These are phyloP conservation scores for Picochlorum sp. DNA, from an alignment of 139 green algal genomes.

Conservation along the genomic window DNA sequence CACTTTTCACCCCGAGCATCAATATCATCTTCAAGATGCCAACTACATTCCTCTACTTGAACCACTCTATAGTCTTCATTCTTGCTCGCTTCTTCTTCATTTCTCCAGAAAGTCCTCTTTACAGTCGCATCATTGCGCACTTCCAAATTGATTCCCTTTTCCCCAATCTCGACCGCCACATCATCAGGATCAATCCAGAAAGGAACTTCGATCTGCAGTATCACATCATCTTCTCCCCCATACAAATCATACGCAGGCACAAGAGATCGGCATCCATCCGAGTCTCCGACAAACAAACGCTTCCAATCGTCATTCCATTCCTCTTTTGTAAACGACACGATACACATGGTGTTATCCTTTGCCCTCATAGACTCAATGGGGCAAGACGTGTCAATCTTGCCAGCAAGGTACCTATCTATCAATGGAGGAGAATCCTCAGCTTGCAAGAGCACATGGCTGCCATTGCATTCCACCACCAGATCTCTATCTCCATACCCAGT, in stretches of 20 bases:
- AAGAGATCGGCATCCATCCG: slow-evolving; percentile 36
- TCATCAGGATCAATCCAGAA: slow-evolving; percentile 61
- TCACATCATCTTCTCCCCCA: slow-evolving; percentile 36
- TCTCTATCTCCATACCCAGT: slow-evolving; percentile 44
- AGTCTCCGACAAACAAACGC: slow-evolving; percentile 49
- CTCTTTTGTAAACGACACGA: slow-evolving; percentile 33
- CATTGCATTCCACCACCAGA: slow-evolving; percentile 30
- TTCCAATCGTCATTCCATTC: slow-evolving; percentile 31
- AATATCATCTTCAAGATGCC: slow-evolving; percentile 40
- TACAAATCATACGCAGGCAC: slow-evolving; percentile 31
- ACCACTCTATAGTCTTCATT: slow-evolving; percentile 12
- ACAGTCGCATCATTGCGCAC: slow-evolving; percentile 37
- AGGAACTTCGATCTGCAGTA: slow-evolving; percentile 51
- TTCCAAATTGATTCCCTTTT: slow-evolving; percentile 9
- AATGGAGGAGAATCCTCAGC: slow-evolving; percentile 40
- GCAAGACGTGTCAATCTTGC: slow-evolving; percentile 13
- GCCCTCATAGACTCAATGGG: slow-evolving; percentile 31
- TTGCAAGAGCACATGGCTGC: slow-evolving; percentile 32
- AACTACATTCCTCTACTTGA: slow-evolving; percentile 28
- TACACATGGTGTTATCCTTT: slow-evolving; percentile 39
- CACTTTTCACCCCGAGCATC: slow-evolving; percentile 13
- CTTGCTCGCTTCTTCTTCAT: slow-evolving; percentile 20
- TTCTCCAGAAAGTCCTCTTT: slow-evolving; percentile 44
- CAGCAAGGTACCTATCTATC: slow-evolving; percentile 34
- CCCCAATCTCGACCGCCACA: slow-evolving; percentile 29